Base-by-base conservation (phyloP, 768 basidiomycete species). In the Kwoniella botswanensis region DNA sequence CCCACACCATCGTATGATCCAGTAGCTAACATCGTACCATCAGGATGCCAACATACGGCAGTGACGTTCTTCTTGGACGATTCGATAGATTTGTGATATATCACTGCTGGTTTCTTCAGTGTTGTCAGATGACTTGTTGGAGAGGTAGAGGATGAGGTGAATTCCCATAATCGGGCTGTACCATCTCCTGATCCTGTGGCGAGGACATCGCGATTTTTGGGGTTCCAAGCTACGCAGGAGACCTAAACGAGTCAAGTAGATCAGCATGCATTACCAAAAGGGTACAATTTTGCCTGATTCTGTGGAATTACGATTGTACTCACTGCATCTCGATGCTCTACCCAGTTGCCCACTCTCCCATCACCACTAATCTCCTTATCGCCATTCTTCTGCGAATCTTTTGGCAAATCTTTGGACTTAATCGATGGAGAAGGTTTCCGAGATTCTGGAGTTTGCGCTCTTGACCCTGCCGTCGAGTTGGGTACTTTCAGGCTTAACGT, bases 171-270 rank as follows among this genome's bases (percentile, higher is more conserved):
- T 53, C 74, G 44, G 11, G 72, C 80, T 3, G 76, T 72, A 35
- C 78, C 79, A 57, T 83, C 82, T 12, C 46, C 57, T 1, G 71
- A 71, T 22, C 78, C 77, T 3, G 78, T 74, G 15, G 81, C 79
- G 3, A 83, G 68, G 15, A 79, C 67, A 52, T 77, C 76, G 5
- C 50, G 15, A 57, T 80, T 80, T 50, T 69, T 65, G 1, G 82
- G 82, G 56, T 82, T 83, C 82, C 82, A 83, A 2, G 76, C 76
- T 2, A 82, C 66, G 54, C 76, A 73, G 4, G 74, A 67, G 21
- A 83, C 76, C 76, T 79, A 29, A n/a, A 18, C 50, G 22, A 44
- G 9, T 6, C 21, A 50, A 50, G n/a, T 15, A 13, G 24, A 53
- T 21, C 12, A 44, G n/a, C 52, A 35, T 35, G 35, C 35, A 9